A percentile compares a stretch with the other conserved stretches of the same genome.
Evolutionary conservation across 164 flowering plant species (phyloP).

Genomic region (Akebia trifoliata): DNA sequence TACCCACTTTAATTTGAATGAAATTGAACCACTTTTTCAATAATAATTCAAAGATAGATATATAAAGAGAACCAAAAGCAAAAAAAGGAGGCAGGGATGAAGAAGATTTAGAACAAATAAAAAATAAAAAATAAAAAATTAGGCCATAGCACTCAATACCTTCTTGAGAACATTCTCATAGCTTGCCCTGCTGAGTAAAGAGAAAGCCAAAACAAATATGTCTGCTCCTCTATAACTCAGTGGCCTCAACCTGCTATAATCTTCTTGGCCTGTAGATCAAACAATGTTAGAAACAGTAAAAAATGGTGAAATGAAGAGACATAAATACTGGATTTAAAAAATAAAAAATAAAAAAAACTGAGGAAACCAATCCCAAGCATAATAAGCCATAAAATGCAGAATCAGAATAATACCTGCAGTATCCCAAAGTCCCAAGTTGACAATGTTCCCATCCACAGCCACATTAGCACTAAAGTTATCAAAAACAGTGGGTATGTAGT

Average conservation of each 20-base stretch:
- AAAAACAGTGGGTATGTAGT: constrained; percentile 92
- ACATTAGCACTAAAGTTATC: constrained; percentile 98
- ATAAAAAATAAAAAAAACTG: background rate
- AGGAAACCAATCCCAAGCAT: background rate
- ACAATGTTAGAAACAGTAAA: constrained; percentile 1
- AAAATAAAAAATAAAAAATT: background rate
- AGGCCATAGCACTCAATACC: constrained; percentile 36
- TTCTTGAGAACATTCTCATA: constrained; percentile 99
- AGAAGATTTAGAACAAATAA: background rate
- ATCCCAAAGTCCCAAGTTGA: constrained; percentile 95
- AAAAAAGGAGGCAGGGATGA: background rate
- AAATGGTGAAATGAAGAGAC: background rate
- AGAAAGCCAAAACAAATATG: constrained; percentile 91
- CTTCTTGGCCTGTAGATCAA: constrained; percentile 80
- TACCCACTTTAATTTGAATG: constrained; percentile 10
- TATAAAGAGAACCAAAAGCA: constrained; percentile 2
- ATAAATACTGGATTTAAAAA: background rate
- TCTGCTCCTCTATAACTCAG: constrained; percentile 98
- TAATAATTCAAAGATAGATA: background rate
- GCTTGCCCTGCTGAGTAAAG: constrained; percentile 92
- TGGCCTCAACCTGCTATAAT: constrained; percentile 97
- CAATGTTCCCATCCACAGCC: constrained; percentile 92
- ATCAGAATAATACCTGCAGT: constrained; percentile 66
- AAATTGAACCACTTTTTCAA: constrained; percentile 21
- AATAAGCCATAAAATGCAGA: background rate